phyloP scores from a whole-genome alignment of 192 early-diverging fungal genomes.

The Coemansia sp. region DNA sequence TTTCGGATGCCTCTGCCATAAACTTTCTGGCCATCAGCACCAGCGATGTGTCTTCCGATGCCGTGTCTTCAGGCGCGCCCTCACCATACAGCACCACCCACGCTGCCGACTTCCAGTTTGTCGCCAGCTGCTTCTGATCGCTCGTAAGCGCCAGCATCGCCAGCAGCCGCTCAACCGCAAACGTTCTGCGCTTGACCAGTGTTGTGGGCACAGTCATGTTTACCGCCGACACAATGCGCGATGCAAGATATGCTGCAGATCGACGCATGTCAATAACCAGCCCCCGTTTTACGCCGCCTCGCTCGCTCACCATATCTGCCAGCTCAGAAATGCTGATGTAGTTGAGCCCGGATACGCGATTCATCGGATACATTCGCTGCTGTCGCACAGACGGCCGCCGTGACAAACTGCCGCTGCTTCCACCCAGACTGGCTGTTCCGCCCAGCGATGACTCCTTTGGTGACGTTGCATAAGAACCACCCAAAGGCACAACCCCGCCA shows the following conservation, averaged over 20 bases:
- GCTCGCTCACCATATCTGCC: slow-evolving; percentile 5
- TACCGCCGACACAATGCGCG: slow-evolving; percentile 60
- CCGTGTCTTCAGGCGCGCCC: slow-evolving; percentile 46
- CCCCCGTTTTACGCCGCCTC: slow-evolving; percentile 13
- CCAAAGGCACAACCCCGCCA: neutral
- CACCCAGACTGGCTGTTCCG: neutral
- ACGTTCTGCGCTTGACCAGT: slow-evolving; percentile 66
- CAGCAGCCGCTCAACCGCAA: slow-evolving; percentile 64
- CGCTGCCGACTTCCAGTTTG: slow-evolving; percentile 57
- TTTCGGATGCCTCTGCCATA: slow-evolving; percentile 47
- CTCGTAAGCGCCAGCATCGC: slow-evolving; percentile 58
- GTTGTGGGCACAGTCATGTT: slow-evolving; percentile 73
- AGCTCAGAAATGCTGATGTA: slow-evolving; percentile 19
- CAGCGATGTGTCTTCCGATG: slow-evolving; percentile 56
- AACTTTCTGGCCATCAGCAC: slow-evolving; percentile 64
- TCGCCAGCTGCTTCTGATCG: slow-evolving; percentile 49
- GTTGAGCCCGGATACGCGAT: slow-evolving; percentile 23
- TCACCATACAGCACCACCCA: slow-evolving; percentile 73
- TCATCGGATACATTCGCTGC: slow-evolving; percentile 6
- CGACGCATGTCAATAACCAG: slow-evolving; percentile 73
- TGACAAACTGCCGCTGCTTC: slow-evolving; percentile 17
- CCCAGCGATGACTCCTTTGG: neutral
- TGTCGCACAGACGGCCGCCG: slow-evolving; percentile 10
- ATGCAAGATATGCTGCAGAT: slow-evolving; percentile 56
- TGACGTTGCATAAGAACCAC: neutral